Evolutionary conservation across 2,329 filamentous ascomycete genomes (phyloP).

Genomic region (Cladosporium sp.): DNA sequence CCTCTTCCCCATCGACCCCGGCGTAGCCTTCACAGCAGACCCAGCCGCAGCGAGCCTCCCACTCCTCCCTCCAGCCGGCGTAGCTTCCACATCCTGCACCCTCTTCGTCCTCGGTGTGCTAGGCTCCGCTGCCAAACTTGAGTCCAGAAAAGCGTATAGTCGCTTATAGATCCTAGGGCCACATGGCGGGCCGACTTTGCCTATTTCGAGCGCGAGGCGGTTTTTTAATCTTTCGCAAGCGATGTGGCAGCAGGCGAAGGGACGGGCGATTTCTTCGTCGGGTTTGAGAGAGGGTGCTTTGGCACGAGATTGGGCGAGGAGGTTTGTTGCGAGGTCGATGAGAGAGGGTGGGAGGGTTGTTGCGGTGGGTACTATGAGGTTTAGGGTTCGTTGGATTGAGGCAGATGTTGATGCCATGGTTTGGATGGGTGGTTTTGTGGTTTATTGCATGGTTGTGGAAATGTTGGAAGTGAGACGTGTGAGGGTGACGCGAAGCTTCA

Average conservation of each 20-base stretch:
- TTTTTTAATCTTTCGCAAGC: conserved; percentile 85
- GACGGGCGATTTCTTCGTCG: conserved; percentile 82
- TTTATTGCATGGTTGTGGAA: background rate
- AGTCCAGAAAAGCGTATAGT: conserved; percentile 75
- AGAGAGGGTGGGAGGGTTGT: conserved; percentile 62
- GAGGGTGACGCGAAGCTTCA: background rate
- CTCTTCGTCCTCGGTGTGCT: conserved; percentile 30
- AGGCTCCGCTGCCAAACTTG: conserved; percentile 52
- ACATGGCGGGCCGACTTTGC: conserved; percentile 71
- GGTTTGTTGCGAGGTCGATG: conserved; percentile 64
- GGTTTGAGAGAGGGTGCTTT: conserved; percentile 73
- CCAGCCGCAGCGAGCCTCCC: background rate
- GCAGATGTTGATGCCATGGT: conserved; percentile 55
- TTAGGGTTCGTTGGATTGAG: conserved; percentile 67
- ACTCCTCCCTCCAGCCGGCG: background rate
- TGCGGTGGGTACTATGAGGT: conserved; percentile 70
- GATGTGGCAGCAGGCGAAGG: conserved; percentile 80
- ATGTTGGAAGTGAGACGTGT: background rate
- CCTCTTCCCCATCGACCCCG: conserved; percentile 2
- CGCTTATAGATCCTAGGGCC: conserved; percentile 78
- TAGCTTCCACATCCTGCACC: conserved; percentile 1
- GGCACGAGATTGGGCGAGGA: conserved; percentile 76
- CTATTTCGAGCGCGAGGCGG: conserved; percentile 68
- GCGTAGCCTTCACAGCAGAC: background rate
- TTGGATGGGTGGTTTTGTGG: background rate